A percentile compares a stretch with the other conserved stretches of the same genome.
Evolutionary conservation across 2,329 filamentous ascomycete genomes (phyloP).

Genomic region (Aspergillus udagawae): DNA sequence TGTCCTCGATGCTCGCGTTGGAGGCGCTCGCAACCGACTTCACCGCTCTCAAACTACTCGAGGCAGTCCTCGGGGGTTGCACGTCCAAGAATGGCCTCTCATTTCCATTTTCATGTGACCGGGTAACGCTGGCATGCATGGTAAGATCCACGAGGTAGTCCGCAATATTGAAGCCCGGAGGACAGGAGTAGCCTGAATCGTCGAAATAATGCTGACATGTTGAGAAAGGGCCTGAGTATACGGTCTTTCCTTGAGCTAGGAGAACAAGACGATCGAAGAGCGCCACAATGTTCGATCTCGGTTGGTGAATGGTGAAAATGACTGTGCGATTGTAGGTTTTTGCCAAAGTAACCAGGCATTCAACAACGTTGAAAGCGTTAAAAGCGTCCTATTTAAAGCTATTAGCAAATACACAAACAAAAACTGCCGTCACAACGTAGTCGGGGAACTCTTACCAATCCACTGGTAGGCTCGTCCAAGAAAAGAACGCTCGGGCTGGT

Average conservation of each 20-base stretch:
- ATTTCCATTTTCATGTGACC: slow-evolving; percentile 53
- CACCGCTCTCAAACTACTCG: slow-evolving; percentile 81
- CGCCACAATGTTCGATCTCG: slow-evolving; percentile 95
- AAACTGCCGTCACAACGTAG: background rate
- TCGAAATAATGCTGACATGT: slow-evolving; percentile 93
- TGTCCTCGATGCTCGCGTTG: slow-evolving; percentile 66
- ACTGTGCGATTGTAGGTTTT: slow-evolving; percentile 97
- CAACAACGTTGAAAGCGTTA: slow-evolving; percentile 97
- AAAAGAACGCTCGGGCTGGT: slow-evolving; percentile 97
- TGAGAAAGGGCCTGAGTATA: slow-evolving; percentile 88
- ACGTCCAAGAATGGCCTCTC: slow-evolving; percentile 53
- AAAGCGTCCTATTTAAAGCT: slow-evolving; percentile 64
- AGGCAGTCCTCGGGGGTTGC: slow-evolving; percentile 64
- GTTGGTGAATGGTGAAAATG: slow-evolving; percentile 97
- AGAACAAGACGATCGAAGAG: slow-evolving; percentile 93
- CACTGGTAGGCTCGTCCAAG: slow-evolving; percentile 94
- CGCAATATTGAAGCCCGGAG: slow-evolving; percentile 96
- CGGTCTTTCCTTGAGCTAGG: slow-evolving; percentile 79
- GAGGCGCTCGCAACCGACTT: slow-evolving; percentile 88
- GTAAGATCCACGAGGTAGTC: slow-evolving; percentile 97
- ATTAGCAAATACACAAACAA: slow-evolving; percentile 5
- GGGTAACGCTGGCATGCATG: slow-evolving; percentile 77
- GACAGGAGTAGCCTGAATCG: slow-evolving; percentile 84
- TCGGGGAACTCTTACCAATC: slow-evolving; percentile 49
- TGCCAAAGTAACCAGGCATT: slow-evolving; percentile 89